Percentiles rank a stretch among this genome's conserved stretches.
Evolutionary conservation across 2,329 filamentous ascomycete genomes (phyloP).

Genomic region (Penicillium sp.): DNA sequence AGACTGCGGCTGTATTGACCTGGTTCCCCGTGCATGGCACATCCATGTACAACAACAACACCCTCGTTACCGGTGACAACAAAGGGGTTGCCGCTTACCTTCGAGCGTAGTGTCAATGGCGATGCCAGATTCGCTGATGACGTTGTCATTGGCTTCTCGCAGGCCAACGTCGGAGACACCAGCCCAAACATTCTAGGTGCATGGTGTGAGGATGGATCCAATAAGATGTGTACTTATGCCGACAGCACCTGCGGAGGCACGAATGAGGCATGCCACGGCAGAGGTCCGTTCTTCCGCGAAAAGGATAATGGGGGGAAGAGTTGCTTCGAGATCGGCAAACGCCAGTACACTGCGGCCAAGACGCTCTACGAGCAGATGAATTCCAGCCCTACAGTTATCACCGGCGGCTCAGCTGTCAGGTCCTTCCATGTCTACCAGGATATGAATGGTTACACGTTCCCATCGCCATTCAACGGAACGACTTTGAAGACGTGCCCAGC

Average conservation of each 20-base stretch:
- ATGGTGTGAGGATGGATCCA: slow-evolving; percentile 81
- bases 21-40: slow-evolving; percentile 94
- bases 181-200: slow-evolving; percentile 82
- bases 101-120: slow-evolving; percentile 64
- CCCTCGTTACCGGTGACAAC: slow-evolving; percentile 86
- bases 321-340: slow-evolving; percentile 47
- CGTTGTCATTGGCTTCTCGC: slow-evolving; percentile 88
- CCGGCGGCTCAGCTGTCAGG: slow-evolving; percentile 62
- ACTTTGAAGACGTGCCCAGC: slow-evolving; percentile 71
- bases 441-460: slow-evolving; percentile 69
- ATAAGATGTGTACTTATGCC: slow-evolving; percentile 49
- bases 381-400: slow-evolving; percentile 36
- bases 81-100: slow-evolving; percentile 85
- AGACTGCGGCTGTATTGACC: slow-evolving; percentile 73
- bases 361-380: slow-evolving; percentile 55
- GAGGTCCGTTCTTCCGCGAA: slow-evolving; percentile 43
- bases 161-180: slow-evolving; percentile 86
- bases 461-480: slow-evolving; percentile 60
- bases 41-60: slow-evolving; percentile 86
- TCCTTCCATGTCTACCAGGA: slow-evolving; percentile 82
- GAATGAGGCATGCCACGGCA: slow-evolving; percentile 42
- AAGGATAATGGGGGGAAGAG: slow-evolving; percentile 46
- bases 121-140: slow-evolving; percentile 54
- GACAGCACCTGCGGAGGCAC: slow-evolving; percentile 69
- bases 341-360: slow-evolving; percentile 43